Percentiles rank a stretch among this genome's conserved stretches.
Evolutionary conservation across 148 eudicot genomes (phyloP).

Genomic region (Chenopodium formosanum): DNA sequence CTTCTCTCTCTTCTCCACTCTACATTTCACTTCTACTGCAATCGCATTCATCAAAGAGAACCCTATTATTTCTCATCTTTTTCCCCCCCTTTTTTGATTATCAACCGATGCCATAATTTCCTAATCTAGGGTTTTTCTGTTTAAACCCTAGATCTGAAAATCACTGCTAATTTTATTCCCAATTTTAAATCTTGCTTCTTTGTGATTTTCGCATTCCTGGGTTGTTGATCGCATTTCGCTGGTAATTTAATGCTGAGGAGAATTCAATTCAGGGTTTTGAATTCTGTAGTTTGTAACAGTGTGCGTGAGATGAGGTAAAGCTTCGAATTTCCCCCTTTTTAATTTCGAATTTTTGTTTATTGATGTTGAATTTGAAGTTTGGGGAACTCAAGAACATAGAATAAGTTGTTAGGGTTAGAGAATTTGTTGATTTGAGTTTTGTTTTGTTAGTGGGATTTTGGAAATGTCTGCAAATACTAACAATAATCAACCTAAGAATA

Average conservation of each 20-base stretch:
- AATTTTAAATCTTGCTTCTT: neutral
- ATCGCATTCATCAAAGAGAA: neutral
- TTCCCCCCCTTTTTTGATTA: neutral
- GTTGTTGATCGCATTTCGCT: neutral
- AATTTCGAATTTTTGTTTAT: neutral
- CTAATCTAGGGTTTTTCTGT: neutral
- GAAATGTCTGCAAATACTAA: slow-evolving; percentile 56
- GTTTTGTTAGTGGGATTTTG: slow-evolving; percentile 1
- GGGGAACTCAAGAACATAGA: neutral
- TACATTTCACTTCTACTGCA: neutral
- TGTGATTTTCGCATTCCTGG: neutral
- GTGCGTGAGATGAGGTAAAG: neutral
- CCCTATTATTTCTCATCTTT: neutral
- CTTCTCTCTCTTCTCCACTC: neutral
- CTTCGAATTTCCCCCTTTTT: neutral
- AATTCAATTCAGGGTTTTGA: neutral
- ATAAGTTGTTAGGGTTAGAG: neutral
- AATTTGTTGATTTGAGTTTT: neutral
- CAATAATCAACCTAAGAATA: slow-evolving; percentile 48
- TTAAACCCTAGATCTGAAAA: slow-evolving; percentile 25
- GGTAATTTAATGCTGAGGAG: neutral
- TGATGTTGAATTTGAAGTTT: neutral
- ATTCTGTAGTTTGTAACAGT: neutral
- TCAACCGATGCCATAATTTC: neutral
- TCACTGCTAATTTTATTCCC: neutral